Conservation (phyloP, 495 filamentous ascomycete genomes). For the Jackrogersella minutella region DNA sequence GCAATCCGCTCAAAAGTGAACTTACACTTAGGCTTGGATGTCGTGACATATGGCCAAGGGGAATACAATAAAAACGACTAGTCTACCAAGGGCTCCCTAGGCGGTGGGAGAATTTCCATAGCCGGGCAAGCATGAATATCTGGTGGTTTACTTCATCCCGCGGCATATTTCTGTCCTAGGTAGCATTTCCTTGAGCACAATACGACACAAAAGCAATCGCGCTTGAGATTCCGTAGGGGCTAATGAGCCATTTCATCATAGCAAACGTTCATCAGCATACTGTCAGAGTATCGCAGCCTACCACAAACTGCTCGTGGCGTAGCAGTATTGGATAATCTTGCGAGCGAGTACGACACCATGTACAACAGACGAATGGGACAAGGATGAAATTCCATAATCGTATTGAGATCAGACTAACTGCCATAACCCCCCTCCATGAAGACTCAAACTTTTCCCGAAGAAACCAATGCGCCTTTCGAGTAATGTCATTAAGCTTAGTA, state of each 20-base stretch:
- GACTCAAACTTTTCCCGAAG: slow-evolving; percentile 1
- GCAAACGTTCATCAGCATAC: background rate
- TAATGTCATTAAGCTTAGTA: slow-evolving; percentile 22
- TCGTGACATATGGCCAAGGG: too few species aligned
- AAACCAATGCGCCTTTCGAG: background rate
- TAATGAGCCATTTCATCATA: background rate
- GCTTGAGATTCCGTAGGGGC: background rate
- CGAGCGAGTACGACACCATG: background rate
- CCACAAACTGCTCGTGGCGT: background rate
- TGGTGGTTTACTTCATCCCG: background rate
- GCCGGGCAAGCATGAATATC: background rate
- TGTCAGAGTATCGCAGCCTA: background rate
- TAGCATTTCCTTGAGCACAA: background rate
- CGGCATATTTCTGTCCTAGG: slow-evolving; percentile 1
- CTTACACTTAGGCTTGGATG: too few species aligned
- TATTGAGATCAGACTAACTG: background rate
- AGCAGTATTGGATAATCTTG: background rate
- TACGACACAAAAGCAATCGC: background rate
- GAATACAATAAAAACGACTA: too few species aligned
- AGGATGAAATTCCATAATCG: background rate
- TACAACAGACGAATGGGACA: background rate
- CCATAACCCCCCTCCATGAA: background rate
- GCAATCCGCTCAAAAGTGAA: too few species aligned
- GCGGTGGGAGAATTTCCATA: background rate
- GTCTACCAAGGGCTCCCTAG: too few species aligned